Conservation (phyloP, 1,139 yeast species). For the Yamadazyma spencermartinsiae region DNA sequence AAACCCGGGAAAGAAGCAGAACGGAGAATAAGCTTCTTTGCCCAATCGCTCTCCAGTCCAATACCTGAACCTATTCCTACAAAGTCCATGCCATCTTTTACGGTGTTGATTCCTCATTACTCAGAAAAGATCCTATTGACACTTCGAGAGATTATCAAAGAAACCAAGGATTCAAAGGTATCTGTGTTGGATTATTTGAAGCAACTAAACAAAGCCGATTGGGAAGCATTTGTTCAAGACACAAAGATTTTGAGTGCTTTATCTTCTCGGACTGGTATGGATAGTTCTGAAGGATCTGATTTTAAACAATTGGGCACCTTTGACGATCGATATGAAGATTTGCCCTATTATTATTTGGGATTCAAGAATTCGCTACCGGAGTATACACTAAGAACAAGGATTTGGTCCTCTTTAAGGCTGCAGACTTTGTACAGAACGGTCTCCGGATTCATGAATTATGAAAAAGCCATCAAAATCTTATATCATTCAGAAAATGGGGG, state of each 20-base stretch:
- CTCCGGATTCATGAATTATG: constrained; percentile 74
- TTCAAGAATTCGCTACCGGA: constrained; percentile 64
- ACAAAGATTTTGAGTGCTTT: constrained; percentile 42
- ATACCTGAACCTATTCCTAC: constrained; percentile 72
- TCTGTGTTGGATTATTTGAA: constrained; percentile 75
- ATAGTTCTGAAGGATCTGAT: background rate
- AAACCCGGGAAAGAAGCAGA: constrained; percentile 71
- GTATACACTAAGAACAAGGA: constrained; percentile 63
- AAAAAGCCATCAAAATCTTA: constrained; percentile 64
- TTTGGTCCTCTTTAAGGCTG: constrained; percentile 79
- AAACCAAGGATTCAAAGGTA: constrained; percentile 56
- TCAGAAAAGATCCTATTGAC: constrained; percentile 70
- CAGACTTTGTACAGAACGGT: constrained; percentile 79
- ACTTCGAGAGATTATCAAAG: constrained; percentile 67
- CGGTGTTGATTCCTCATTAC: constrained; percentile 85
- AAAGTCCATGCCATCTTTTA: constrained; percentile 76
- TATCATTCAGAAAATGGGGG: constrained; percentile 64
- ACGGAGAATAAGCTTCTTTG: constrained; percentile 80
- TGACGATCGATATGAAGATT: constrained; percentile 41
- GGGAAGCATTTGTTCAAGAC: constrained; percentile 75
- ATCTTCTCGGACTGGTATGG: constrained; percentile 2
- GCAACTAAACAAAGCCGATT: constrained; percentile 65
- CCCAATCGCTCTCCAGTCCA: constrained; percentile 80
- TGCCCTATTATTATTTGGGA: constrained; percentile 73
- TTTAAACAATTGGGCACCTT: background rate